Evolutionary conservation across 2,329 filamentous ascomycete genomes (phyloP), one percentile per base, ranked within the genome.

Genomic region (Knufia petricola): DNA sequence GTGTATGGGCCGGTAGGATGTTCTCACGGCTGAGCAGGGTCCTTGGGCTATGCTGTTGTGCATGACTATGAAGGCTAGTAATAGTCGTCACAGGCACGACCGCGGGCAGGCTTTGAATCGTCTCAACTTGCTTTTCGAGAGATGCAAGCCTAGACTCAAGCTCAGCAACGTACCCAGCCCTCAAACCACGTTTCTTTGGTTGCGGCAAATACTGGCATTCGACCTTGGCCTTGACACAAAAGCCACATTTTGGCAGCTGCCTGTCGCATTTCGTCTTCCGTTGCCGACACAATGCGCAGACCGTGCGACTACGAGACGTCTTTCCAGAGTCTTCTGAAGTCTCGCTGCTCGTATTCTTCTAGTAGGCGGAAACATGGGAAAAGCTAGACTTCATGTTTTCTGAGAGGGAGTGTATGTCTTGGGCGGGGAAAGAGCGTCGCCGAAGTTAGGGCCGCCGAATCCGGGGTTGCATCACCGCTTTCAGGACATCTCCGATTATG

Each of bases 161-260:
- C 28, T 61, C 55, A 10, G 64, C 62, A 3, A 68, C 65, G 54
- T 67, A 68, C n/a, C 66, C 66, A 19, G 66, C 61, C 9, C 61
- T 52, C 8, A 62, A 52, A 12, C 61, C 61, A 13, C 56, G 54
- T 51, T 62, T 63, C 48, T 56, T 59, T 20, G 57, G 51, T 23
- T 56, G 48, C 8, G 47, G 30, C 3, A 58, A 52, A 52, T 62
- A 61, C 15, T 54, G 45, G 49, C 59, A 61, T 15, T 46, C 38
- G 24, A 50, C 50, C 21, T 56, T 57, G 7, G 58, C 53, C 30
- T 60, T 55, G 34, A 51, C 41, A 41, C 61, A 63, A 46, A 59
- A 58, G 8, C 59, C 56, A 52, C 61, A 62, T 17, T 41, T 50
- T 24, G 61, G 61, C 6, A 53, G 37, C 19, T 50, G 40, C 15